Conservation (phyloP, 148 eudicot genomes). For the Cornus kousa region DNA sequence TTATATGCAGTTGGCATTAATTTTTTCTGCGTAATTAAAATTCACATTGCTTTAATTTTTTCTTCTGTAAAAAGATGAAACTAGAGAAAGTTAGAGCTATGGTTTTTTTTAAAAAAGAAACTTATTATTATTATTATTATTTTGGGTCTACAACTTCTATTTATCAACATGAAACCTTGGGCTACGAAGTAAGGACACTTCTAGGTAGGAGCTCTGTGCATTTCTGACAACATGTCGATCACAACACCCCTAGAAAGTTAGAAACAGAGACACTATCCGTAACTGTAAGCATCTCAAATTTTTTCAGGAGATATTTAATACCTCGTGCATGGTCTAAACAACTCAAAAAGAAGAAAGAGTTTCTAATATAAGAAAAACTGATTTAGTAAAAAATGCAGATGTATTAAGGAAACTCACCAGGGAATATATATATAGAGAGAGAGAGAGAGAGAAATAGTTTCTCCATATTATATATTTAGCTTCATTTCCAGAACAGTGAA, state of each 20-base stretch:
- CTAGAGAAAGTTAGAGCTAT: background rate
- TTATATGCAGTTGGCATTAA: background rate
- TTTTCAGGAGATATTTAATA: too few relatives aligned
- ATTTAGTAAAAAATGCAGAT: background rate
- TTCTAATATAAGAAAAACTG: background rate
- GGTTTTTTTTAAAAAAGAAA: too few relatives aligned
- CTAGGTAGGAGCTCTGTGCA: background rate
- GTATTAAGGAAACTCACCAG: too few relatives aligned
- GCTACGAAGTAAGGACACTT: background rate
- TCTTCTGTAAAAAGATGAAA: background rate
- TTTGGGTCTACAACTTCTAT: background rate
- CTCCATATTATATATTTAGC: background rate
- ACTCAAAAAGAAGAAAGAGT: background rate
- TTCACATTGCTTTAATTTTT: background rate
- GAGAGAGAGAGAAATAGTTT: background rate
- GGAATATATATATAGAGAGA: background rate
- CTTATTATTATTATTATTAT: too few relatives aligned
- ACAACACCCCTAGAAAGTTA: too few relatives aligned
- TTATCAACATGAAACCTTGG: background rate
- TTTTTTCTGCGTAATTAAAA: constrained; percentile 7
- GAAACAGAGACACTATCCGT: too few relatives aligned
- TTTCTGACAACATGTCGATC: background rate
- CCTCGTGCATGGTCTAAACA: background rate
- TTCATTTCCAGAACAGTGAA: background rate
- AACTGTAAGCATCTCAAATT: background rate